Conservation (phyloP, 768 basidiomycete species). For the Pulveroboletus sp. region DNA sequence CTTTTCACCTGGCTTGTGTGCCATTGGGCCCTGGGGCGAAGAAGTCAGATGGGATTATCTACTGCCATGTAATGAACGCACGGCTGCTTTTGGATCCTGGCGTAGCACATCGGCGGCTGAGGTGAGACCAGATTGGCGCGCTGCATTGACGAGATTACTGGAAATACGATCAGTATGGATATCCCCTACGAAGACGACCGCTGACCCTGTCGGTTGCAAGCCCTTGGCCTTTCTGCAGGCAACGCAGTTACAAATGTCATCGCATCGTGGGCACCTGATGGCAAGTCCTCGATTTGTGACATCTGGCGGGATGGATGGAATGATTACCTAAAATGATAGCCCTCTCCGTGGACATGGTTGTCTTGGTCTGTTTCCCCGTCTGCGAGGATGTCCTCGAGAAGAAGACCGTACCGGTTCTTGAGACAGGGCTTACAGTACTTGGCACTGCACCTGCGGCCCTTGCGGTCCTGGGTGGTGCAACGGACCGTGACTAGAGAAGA, state of each 20-base stretch:
- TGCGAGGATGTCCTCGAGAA: conserved; percentile 42
- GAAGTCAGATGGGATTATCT: conserved; percentile 7
- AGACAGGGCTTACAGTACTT: conserved; percentile 69
- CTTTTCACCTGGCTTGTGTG: conserved; percentile 22
- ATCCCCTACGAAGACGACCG: background rate
- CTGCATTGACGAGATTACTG: conserved; percentile 39
- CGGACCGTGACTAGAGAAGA: conserved; percentile 30
- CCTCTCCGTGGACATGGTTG: conserved; percentile 28
- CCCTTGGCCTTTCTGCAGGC: conserved; percentile 64
- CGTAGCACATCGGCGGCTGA: conserved; percentile 39
- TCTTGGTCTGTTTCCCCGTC: conserved; percentile 28
- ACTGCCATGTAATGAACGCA: conserved; percentile 12
- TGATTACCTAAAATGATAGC: conserved; percentile 54
- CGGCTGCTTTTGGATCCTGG: conserved; percentile 32
- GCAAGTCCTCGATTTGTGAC: conserved; percentile 13
- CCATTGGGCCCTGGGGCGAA: conserved; percentile 26
- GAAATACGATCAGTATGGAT: conserved; percentile 8
- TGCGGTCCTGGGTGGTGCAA: conserved; percentile 35
- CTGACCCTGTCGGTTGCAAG: conserved; percentile 57
- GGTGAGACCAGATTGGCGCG: conserved; percentile 36
- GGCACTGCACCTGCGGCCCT: conserved; percentile 45
- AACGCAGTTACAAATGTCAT: conserved; percentile 65
- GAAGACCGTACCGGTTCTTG: conserved; percentile 58
- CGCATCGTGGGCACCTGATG: conserved; percentile 66
- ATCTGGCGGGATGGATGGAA: conserved; percentile 5